phyloP scores from a whole-genome alignment of 1,284 basidiomycete species.

The Thecaphora thlaspeos region DNA sequence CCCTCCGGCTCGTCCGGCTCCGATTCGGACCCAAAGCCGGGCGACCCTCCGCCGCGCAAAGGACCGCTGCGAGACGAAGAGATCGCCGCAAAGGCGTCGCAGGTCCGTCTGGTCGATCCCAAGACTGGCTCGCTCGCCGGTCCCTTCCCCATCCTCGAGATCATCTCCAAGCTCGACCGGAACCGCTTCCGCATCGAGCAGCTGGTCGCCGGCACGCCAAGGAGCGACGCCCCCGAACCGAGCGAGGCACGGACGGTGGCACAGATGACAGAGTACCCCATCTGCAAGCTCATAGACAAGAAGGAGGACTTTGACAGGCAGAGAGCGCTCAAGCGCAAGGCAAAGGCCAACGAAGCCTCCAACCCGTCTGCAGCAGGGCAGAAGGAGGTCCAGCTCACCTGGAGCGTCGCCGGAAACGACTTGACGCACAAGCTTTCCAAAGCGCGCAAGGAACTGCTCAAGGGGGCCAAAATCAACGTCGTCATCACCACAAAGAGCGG shows the following conservation, averaged over 20 bases:
- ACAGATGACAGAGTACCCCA: constrained; percentile 37
- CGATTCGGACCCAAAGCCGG: too few species aligned
- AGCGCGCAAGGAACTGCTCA: constrained; percentile 31
- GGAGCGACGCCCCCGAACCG: not conserved
- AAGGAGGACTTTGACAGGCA: constrained; percentile 54
- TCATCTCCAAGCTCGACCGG: constrained; percentile 44
- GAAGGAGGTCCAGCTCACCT: constrained; percentile 47
- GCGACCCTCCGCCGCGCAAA: too few species aligned
- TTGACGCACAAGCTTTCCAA: constrained; percentile 41
- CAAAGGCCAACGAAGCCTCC: not conserved
- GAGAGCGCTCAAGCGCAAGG: constrained; percentile 25
- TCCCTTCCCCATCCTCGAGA: constrained; percentile 25
- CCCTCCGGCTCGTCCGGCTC: too few species aligned
- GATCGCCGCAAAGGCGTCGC: constrained; percentile 14
- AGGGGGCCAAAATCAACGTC: constrained; percentile 24
- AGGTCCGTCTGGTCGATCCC: constrained; percentile 45
- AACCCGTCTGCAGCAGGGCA: not conserved
- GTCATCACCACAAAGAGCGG: constrained; percentile 23
- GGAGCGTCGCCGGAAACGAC: constrained; percentile 43
- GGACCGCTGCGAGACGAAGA: constrained; percentile 16
- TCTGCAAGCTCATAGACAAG: constrained; percentile 59
- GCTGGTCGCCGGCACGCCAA: constrained; percentile 37
- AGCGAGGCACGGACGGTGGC: constrained; percentile 1
- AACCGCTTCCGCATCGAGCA: constrained; percentile 40
- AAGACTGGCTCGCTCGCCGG: constrained; percentile 39